phyloP scores from a whole-genome alignment of 176 grass and related monocot species.

The Oryza longistaminata region DNA sequence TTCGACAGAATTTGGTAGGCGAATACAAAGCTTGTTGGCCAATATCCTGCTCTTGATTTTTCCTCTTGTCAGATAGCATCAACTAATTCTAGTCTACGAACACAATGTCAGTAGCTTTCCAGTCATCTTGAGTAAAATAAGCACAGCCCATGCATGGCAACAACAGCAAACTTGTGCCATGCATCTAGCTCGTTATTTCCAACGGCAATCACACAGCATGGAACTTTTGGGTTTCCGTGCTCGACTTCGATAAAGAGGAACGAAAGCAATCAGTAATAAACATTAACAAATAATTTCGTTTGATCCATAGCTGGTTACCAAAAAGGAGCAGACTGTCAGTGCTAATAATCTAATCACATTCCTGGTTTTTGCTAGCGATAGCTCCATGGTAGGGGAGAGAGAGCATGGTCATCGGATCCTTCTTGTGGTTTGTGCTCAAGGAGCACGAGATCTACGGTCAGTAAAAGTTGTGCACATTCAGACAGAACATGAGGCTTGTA shows the following conservation, averaged over 20 bases:
- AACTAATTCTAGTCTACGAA: not conserved
- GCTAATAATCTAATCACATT: constrained; percentile 26
- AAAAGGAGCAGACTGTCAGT: not conserved
- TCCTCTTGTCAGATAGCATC: not conserved
- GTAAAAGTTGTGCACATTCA: constrained; percentile 19
- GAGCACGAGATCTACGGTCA: constrained; percentile 26
- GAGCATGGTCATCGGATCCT: constrained; percentile 22
- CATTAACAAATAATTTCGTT: not conserved
- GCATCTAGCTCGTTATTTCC: constrained; percentile 12
- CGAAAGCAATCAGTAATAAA: not conserved
- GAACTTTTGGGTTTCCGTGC: constrained; percentile 51
- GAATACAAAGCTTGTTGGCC: not conserved
- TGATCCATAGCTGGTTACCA: constrained; percentile 1
- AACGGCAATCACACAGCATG: constrained; percentile 8
- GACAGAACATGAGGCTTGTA: constrained; percentile 38
- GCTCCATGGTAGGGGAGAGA: not conserved
- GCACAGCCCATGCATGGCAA: not conserved
- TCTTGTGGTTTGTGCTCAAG: constrained; percentile 5
- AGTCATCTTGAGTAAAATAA: constrained; percentile 13
- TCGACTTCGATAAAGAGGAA: constrained; percentile 23
- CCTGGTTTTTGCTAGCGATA: not conserved
- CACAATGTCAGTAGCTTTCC: constrained; percentile 22
- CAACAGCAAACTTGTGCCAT: constrained; percentile 24
- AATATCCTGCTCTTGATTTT: constrained; percentile 21
- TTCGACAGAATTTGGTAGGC: not conserved